Conservation (phyloP, 208 protist genomes). For the Leishmania arabica region DNA sequence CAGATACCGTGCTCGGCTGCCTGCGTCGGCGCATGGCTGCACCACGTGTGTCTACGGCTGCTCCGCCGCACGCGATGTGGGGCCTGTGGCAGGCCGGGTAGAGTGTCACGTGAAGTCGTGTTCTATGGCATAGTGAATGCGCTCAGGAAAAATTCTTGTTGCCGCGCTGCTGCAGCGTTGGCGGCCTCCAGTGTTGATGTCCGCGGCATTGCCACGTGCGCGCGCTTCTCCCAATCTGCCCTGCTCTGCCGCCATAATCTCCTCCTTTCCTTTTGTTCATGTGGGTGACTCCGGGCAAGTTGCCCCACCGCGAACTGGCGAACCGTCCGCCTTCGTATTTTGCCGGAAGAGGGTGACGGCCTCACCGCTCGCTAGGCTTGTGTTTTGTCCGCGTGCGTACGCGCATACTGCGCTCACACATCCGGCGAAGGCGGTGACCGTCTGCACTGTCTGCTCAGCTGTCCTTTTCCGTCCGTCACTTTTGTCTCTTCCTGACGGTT, state of each 20-base stretch:
- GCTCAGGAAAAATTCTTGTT: not conserved
- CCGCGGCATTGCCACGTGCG: not conserved
- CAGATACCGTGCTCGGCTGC: not conserved
- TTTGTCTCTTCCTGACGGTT: not conserved
- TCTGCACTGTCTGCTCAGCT: not conserved
- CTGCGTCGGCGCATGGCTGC: no score
- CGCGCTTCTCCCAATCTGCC: not conserved
- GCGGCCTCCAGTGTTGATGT: not conserved
- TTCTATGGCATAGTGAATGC: not conserved
- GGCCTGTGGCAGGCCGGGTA: not conserved
- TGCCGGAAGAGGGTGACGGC: not conserved
- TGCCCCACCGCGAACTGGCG: not conserved
- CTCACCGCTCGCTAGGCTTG: not conserved
- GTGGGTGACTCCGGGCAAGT: not conserved
- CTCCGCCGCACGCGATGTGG: not conserved
- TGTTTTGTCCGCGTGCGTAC: not conserved
- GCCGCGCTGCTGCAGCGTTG: not conserved
- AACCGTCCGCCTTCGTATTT: not conserved
- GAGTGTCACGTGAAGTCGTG: not conserved
- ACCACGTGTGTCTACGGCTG: not conserved
- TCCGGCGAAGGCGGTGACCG: not conserved
- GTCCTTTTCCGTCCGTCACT: not conserved
- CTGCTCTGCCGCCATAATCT: not conserved
- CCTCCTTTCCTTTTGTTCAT: not conserved
- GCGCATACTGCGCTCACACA: not conserved